Base-by-base conservation (phyloP, 441 rosid genomes). In the Erysimum cheiri region DNA sequence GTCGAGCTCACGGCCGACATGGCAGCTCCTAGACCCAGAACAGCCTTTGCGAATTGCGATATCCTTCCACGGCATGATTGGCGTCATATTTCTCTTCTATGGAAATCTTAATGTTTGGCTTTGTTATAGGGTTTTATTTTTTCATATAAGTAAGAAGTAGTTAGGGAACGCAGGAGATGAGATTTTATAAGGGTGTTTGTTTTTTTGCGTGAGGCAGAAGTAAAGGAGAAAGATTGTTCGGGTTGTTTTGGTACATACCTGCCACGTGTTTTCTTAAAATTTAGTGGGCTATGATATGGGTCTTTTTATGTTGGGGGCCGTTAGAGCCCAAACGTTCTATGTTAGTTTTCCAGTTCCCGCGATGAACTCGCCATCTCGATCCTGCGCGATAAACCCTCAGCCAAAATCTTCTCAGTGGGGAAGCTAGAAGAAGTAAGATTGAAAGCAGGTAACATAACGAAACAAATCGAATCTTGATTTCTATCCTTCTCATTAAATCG, bases 21-120 rank as follows among this genome's bases (percentile, higher is more conserved):
- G n/a, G 85, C 84, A 0, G 84, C 80, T 13, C 94, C 98, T 5
- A 90, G 76, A 15, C 88, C 91, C 39, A 92, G 73, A 35, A 94
- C 94, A 4, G 83, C 84, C 26, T 87, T 80, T 4, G 90, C 88
- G 8, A 60, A n/a, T n/a, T n/a, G n/a, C n/a, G n/a, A n/a, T 9
- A 14, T 35, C 33, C 22, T 0, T 19, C 69, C 33, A 48, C 9
- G 11, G 24, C 46, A 35, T 49, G 68, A 12, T 33, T 32, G 33
- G 24, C 32, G 22, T 48, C 17, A 10, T 6, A 14, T 6, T 15
- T 29, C 29, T 29, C 28, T n/a, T 10, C 3, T 12, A 8, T 14
- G 17, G 4, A 15, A 9, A 15, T 5, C 26, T 22, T 22, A 22
- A 41, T 26, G 36, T 60, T 40, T n/a, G 6, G 4, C 14, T 17